Base-by-base conservation (phyloP, 2,329 filamentous ascomycete genomes). In the Pseudocercospora musae region DNA sequence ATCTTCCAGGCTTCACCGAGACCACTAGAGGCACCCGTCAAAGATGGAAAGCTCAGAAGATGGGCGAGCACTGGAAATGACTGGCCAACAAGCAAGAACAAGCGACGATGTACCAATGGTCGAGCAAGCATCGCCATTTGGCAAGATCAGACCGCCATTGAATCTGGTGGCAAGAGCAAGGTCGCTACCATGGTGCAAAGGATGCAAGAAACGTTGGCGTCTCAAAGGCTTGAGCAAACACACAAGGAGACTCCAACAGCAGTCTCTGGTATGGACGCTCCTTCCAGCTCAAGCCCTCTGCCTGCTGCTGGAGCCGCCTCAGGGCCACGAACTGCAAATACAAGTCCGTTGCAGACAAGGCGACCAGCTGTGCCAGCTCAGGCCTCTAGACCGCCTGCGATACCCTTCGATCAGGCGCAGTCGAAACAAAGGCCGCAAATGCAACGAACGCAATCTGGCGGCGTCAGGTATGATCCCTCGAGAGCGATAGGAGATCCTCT, bases 51-150 rank as follows among this genome's bases (percentile, higher is more conserved):
- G 2, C 71, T 82, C 53, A 73, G 80, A 54, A 71, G 81, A 64
- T 83, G 80, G 80, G 78, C 78, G 25, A 83, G 81, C 68, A 82
- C 80, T 59, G 80, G 80, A 10, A 74, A 79, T 9, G 79, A 82
- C 60, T 82, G 80, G 71, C 80, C 80, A 66, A 64, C 71, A 70
- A 68, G 67, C 55, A 72, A 70, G 63, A 68, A 60, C 48, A 82
- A 82, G 70, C 74, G 75, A 57, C 70, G 77, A 58, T 76, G 74
- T 58, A 77, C 72, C 1, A 72, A 72, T 33, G 49, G 62, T 27
- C 75, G 46, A 68, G 68, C 54, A 64, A 76, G 31, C 63, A 73
- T 63, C 68, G 61, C 66, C 40, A 59, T 80, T 73, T 74, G 73
- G 73, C 68, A 72, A 72, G 68, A 78, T 68, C 65, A 76, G 67